These are phyloP conservation scores for Lablab purpureus DNA, from an alignment of 306 rosid species.

Conservation along the genomic window DNA sequence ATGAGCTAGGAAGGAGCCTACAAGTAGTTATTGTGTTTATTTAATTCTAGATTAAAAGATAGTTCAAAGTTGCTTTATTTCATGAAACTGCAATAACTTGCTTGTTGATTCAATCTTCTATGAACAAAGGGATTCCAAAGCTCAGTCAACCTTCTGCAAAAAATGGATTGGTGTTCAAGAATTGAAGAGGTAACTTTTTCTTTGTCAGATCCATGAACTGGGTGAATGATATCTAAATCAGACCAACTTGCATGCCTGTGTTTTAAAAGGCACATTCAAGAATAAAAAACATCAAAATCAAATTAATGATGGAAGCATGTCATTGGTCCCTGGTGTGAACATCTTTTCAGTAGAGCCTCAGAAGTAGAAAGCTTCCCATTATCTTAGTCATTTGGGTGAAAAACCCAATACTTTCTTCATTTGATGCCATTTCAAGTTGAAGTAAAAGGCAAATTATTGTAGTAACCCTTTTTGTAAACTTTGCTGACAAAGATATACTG, in stretches of 20 bases:
- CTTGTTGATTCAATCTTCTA: background rate
- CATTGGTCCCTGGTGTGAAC: background rate
- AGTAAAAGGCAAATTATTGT: background rate
- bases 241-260: slow-evolving; percentile 6
- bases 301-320: background rate
- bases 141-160: background rate
- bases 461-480: too few species aligned
- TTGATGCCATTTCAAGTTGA: background rate
- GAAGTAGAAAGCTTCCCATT: background rate
- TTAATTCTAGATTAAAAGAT: background rate
- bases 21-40: background rate
- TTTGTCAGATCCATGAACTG: background rate
- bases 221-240: background rate
- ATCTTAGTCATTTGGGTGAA: background rate
- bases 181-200: background rate
- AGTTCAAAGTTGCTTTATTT: background rate
- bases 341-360: background rate
- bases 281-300: background rate
- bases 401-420: background rate
- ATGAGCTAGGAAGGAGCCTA: background rate
- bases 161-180: background rate
- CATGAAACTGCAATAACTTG: background rate
- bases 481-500: background rate
- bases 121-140: background rate
- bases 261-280: background rate